These are phyloP conservation scores for Strobilomyces dryophilus DNA, from an alignment of 768 basidiomycete genomes.

Conservation along the genomic window DNA sequence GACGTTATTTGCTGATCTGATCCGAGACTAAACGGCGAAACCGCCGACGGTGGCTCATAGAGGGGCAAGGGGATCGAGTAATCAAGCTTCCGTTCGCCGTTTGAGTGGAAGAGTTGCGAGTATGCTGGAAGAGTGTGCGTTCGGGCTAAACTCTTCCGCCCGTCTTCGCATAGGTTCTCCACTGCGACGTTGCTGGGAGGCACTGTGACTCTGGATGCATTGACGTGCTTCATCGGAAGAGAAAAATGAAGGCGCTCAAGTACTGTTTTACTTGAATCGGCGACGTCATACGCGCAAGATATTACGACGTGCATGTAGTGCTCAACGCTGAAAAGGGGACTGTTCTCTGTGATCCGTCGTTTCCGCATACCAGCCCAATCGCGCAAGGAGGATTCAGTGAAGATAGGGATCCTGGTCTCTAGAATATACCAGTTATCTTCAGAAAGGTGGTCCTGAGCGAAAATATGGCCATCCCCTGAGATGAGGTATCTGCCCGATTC, in stretches of 20 bases:
- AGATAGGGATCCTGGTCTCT: slow-evolving; percentile 20
- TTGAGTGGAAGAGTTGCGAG: slow-evolving; percentile 70
- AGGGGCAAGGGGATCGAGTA: slow-evolving; percentile 58
- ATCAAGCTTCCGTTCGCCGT: slow-evolving; percentile 72
- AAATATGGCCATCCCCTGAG: slow-evolving; percentile 47
- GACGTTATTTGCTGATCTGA: slow-evolving; percentile 6
- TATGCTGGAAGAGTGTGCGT: slow-evolving; percentile 58
- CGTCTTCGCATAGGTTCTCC: slow-evolving; percentile 4
- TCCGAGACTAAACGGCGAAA: slow-evolving; percentile 1
- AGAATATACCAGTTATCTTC: slow-evolving; percentile 27
- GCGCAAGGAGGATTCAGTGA: slow-evolving; percentile 4
- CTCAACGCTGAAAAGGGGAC: slow-evolving; percentile 53
- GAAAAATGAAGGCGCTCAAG: slow-evolving; percentile 32
- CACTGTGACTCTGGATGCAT: slow-evolving; percentile 30
- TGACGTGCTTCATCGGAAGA: slow-evolving; percentile 51
- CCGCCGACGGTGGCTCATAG: slow-evolving; percentile 44
- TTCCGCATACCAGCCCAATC: slow-evolving; percentile 30
- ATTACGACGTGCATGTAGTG: slow-evolving; percentile 55
- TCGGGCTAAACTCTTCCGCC: slow-evolving; percentile 15
- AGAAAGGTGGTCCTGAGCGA: slow-evolving; percentile 27
- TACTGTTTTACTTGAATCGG: slow-evolving; percentile 28
- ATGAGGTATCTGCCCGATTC: slow-evolving; percentile 48
- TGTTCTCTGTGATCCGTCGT: slow-evolving; percentile 42
- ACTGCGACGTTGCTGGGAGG: not conserved
- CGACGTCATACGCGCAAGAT: slow-evolving; percentile 50